Evolutionary conservation across 2,329 filamentous ascomycete genomes (phyloP), one percentile per base, ranked within the genome.

Genomic region (Fusarium bactridioides): DNA sequence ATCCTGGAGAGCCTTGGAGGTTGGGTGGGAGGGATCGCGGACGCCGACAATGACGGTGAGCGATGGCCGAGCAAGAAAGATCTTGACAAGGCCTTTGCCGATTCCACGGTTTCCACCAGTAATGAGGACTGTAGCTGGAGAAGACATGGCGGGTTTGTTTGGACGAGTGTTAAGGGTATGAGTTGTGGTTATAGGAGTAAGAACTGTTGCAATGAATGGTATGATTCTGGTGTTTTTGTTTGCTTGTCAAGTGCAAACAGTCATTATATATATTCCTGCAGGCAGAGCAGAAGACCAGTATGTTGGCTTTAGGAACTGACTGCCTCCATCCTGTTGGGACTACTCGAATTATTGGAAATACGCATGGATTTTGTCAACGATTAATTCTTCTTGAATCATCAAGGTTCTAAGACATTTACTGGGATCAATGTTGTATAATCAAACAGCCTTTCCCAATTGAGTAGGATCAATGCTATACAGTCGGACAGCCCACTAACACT

Each of bases 31-130:
- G 10, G 44, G 57, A 23, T 60, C 35, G 27, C 57, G 57, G 11
- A 60, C 44, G 27, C 19, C 57, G 27, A 19, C 57, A n/a, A 60
- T 31, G 21, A 60, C 35, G 15, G 44, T 60, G n/a, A 25, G 5
- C 2, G n/a, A 53, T 3, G 57, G 44, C 0, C n/a, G 27, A 4
- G 35, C 27, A 21, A 60, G 44, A 1, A 41, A 53, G 1, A n/a
- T 41, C 44, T 41, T 23, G 15, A 60, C 57, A 10, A 60, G 21
- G 10, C 57, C 57, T 12, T n/a, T 15, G 4, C 57, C 44, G 31
- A 53, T 60, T 7, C 57, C 57, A 12, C 57, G 44, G 44, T 60
- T 60, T 53, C 57, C 57, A n/a, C 57, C 57, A 3, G 57, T 60
- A 10, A 60, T 60, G 25, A 60, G 44, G 18, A 60, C 19, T 10